Conservation (phyloP, 306 rosid genomes). For the Arachis hypogaea region DNA sequence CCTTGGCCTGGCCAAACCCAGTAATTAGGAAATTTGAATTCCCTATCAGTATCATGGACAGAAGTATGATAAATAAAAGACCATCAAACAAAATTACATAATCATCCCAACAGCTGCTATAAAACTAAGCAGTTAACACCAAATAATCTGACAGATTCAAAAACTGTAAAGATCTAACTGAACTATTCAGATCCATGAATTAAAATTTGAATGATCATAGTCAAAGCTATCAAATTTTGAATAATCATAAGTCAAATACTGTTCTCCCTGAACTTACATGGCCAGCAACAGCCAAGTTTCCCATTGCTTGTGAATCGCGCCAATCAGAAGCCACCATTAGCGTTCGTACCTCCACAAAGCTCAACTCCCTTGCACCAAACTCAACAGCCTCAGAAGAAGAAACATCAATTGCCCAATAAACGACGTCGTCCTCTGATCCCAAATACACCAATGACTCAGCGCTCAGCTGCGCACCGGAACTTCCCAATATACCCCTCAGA, state of each 20-base stretch:
- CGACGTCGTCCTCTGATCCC: slow-evolving; percentile 66
- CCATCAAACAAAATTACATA: background rate
- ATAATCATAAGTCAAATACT: background rate
- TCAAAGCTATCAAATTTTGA: background rate
- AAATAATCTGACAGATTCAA: background rate
- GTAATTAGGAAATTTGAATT: slow-evolving; percentile 25
- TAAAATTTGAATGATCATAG: background rate
- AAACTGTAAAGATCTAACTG: background rate
- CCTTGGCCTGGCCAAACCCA: slow-evolving; percentile 71
- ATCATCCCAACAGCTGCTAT: background rate
- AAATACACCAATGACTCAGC: slow-evolving; percentile 71
- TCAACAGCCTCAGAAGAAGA: slow-evolving; percentile 63
- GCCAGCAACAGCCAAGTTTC: slow-evolving; percentile 82
- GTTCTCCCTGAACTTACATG: slow-evolving; percentile 58
- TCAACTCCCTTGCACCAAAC: slow-evolving; percentile 36
- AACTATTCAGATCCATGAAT: slow-evolving; percentile 2
- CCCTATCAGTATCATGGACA: slow-evolving; percentile 17
- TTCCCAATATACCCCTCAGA: slow-evolving; percentile 46
- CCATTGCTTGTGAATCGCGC: slow-evolving; percentile 66
- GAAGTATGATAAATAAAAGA: background rate
- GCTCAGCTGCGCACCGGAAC: slow-evolving; percentile 51
- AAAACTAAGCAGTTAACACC: background rate
- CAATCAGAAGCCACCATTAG: slow-evolving; percentile 92
- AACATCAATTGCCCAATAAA: slow-evolving; percentile 85
- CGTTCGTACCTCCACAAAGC: slow-evolving; percentile 83